Evolutionary conservation across 2,329 filamentous ascomycete species (phyloP).

Genomic region (Ceratocystis harringtonii): DNA sequence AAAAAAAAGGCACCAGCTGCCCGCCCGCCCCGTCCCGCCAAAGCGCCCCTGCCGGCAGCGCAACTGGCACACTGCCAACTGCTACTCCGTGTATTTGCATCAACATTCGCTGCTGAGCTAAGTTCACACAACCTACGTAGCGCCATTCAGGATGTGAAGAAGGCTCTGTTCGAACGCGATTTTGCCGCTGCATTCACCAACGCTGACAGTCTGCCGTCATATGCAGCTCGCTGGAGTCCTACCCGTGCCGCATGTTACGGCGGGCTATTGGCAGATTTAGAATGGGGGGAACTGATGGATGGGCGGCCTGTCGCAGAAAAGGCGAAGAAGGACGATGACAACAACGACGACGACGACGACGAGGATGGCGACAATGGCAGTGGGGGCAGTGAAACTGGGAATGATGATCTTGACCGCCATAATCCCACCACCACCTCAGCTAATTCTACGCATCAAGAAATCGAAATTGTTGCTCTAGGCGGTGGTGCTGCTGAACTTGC

Average conservation of each 20-base stretch:
- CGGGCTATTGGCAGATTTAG: conserved; percentile 29
- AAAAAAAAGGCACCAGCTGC: conserved; percentile 11
- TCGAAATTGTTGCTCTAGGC: conserved; percentile 36
- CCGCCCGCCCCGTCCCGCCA: neutral
- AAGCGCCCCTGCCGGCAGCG: conserved; percentile 3
- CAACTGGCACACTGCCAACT: conserved; percentile 13
- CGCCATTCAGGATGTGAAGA: conserved; percentile 67
- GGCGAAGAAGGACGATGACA: neutral
- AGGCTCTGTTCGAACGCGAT: conserved; percentile 71
- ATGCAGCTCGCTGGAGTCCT: conserved; percentile 83
- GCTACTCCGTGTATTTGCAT: conserved; percentile 56
- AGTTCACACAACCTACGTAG: conserved; percentile 33
- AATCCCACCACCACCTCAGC: neutral
- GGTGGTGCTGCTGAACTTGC: conserved; percentile 49
- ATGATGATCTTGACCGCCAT: neutral
- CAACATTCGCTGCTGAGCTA: conserved; percentile 42
- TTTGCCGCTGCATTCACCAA: conserved; percentile 66
- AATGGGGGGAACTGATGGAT: neutral
- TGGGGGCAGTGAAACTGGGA: neutral
- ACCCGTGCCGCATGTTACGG: conserved; percentile 70
- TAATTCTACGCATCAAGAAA: conserved; percentile 2
- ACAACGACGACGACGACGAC: neutral
- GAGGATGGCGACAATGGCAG: conserved; percentile 7
- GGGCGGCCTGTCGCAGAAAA: neutral
- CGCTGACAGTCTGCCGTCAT: conserved; percentile 58